Conservation (phyloP, 179 eudicot genomes). For the Beta corolliflora region DNA sequence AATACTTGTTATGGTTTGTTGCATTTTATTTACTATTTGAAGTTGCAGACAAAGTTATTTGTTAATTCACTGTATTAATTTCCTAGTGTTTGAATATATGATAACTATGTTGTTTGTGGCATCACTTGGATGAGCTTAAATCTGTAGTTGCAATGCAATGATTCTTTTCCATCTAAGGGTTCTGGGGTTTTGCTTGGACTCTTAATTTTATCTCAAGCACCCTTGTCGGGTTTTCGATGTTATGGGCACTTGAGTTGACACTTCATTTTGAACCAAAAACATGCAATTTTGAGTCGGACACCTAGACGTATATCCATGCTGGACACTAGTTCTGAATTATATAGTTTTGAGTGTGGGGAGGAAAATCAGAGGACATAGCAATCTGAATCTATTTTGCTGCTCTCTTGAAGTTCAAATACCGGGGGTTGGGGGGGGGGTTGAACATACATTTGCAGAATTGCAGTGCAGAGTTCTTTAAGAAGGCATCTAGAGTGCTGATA, state of each 20-base stretch:
- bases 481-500: neutral
- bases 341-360: neutral
- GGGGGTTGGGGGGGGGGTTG: too few species aligned
- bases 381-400: too few species aligned
- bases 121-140: neutral
- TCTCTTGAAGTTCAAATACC: too few species aligned
- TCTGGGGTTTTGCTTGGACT: neutral
- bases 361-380: too few species aligned
- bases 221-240: neutral
- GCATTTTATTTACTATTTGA: neutral
- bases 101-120: too few species aligned
- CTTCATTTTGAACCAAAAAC: neutral
- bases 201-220: neutral
- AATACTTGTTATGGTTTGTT: neutral
- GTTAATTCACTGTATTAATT: too few species aligned
- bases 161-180: neutral
- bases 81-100: too few species aligned
- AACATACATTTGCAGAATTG: too few species aligned
- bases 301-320: neutral
- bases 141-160: neutral
- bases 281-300: neutral
- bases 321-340: neutral
- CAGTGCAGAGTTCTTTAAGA: too few species aligned
- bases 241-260: neutral
- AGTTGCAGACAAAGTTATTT: neutral